A percentile compares a stretch with the other conserved stretches of the same genome.
These are phyloP conservation scores for Dicorynia guianensis DNA, from an alignment of 306 rosid species.

Conservation along the genomic window DNA sequence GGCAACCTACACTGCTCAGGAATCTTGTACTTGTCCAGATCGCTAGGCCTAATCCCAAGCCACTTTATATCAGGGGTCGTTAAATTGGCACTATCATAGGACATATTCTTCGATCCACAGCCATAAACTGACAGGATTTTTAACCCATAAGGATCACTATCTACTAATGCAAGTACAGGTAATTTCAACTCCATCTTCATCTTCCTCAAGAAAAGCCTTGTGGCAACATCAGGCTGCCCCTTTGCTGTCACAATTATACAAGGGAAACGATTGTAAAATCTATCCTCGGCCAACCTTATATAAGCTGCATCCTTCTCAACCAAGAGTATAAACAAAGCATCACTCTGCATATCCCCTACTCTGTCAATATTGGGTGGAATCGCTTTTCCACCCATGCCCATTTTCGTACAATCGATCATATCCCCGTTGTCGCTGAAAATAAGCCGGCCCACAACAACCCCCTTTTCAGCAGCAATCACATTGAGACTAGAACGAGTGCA, in stretches of 20 bases:
- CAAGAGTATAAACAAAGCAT: conserved; percentile 80
- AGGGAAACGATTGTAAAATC: conserved; percentile 86
- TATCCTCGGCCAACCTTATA: conserved; percentile 89
- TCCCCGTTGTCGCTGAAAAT: conserved; percentile 95
- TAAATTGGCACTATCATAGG: conserved; percentile 87
- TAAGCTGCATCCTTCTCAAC: conserved; percentile 98
- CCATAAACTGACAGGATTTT: conserved; percentile 90
- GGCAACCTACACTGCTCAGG: conserved; percentile 94
- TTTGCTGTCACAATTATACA: conserved; percentile 82
- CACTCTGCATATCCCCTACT: conserved; percentile 94
- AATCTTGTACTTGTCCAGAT: conserved; percentile 90
- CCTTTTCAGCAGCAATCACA: conserved; percentile 87
- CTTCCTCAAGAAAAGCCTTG: conserved; percentile 86
- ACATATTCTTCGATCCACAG: conserved; percentile 94
- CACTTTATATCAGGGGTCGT: conserved; percentile 96
- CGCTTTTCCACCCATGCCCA: conserved; percentile 97
- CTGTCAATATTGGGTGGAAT: conserved; percentile 90
- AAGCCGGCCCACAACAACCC: conserved; percentile 88
- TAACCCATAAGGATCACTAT: conserved; percentile 91
- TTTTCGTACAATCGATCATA: conserved; percentile 92
- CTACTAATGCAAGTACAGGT: conserved; percentile 88
- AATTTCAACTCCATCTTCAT: conserved; percentile 90
- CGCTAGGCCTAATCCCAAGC: conserved; percentile 92
- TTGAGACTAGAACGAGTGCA: conserved; percentile 90
- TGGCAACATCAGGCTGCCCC: conserved; percentile 93